A percentile compares a stretch with the other conserved stretches of the same genome.
Conservation (phyloP, 2,329 filamentous ascomycete species). For the Aspergillus terreus region DNA sequence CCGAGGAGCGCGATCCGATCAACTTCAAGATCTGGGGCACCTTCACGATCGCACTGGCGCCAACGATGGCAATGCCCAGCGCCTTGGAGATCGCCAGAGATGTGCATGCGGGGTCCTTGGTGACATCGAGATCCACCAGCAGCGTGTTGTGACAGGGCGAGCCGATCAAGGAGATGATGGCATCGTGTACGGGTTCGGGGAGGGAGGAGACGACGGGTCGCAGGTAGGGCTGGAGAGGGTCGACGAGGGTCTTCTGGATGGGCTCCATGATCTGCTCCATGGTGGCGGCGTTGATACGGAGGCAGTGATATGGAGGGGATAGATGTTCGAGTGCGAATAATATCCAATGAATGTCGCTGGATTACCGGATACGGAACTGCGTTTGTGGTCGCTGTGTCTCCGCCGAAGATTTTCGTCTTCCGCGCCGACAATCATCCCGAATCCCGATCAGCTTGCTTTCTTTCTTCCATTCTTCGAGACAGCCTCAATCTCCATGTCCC, state of each 20-base stretch:
- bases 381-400: conserved; percentile 24
- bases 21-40: conserved; percentile 96
- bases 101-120: conserved; percentile 71
- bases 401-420: background rate
- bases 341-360: background rate
- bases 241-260: conserved; percentile 37
- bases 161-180: conserved; percentile 77
- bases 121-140: conserved; percentile 74
- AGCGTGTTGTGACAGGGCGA: conserved; percentile 79
- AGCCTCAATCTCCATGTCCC: conserved; percentile 8
- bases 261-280: conserved; percentile 34
- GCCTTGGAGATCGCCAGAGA: conserved; percentile 89
- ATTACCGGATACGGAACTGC: conserved; percentile 13
- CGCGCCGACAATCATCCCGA: conserved; percentile 14
- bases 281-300: background rate
- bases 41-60: conserved; percentile 86
- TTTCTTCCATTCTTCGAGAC: background rate
- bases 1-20: conserved; percentile 71
- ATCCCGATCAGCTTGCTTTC: conserved; percentile 14
- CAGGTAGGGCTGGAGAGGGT: conserved; percentile 49
- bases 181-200: conserved; percentile 69
- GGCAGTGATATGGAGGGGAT: background rate
- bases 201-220: conserved; percentile 69
- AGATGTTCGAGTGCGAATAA: background rate
- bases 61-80: conserved; percentile 90